phyloP scores from a whole-genome alignment of 2,329 filamentous ascomycete species.

The Pestalotiopsis sp. region DNA sequence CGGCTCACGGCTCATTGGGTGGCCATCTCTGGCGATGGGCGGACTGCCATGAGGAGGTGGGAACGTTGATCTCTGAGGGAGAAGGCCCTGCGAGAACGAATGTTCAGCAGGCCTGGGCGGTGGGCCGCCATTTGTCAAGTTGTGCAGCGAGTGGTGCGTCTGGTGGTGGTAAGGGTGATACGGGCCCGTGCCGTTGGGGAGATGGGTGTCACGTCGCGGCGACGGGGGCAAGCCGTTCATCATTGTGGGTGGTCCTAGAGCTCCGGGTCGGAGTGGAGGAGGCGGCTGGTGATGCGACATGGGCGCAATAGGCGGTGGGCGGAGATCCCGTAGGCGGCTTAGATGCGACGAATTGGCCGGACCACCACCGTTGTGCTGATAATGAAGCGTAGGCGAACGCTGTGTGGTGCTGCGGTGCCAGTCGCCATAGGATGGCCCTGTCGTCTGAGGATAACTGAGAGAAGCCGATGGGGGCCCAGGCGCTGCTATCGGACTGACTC shows the following conservation, averaged over 20 bases:
- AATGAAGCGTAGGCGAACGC: constrained; percentile 47
- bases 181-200: constrained; percentile 38
- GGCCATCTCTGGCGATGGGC: constrained; percentile 43
- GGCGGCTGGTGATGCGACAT: constrained; percentile 45
- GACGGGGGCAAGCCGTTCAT: constrained; percentile 51
- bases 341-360: constrained; percentile 30
- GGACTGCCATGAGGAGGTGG: constrained; percentile 48
- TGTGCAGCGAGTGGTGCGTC: constrained; percentile 30
- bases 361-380: constrained; percentile 52
- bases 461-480: constrained; percentile 36
- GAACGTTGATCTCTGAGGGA: constrained; percentile 44
- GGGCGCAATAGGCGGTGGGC: constrained; percentile 49
- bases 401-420: constrained; percentile 56
- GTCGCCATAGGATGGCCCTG: constrained; percentile 40
- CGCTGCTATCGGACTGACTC: constrained; percentile 36
- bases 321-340: constrained; percentile 45
- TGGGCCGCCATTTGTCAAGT: constrained; percentile 41
- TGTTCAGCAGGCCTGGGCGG: constrained; percentile 47
- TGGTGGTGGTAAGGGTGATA: constrained; percentile 41
- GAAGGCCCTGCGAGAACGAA: constrained; percentile 46
- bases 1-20: constrained; percentile 32
- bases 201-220: constrained; percentile 45
- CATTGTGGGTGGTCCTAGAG: constrained; percentile 39
- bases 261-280: constrained; percentile 42
- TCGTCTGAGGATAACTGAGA: constrained; percentile 41